Conservation (phyloP, 148 eudicot genomes). For the Rhododendron vialii region DNA sequence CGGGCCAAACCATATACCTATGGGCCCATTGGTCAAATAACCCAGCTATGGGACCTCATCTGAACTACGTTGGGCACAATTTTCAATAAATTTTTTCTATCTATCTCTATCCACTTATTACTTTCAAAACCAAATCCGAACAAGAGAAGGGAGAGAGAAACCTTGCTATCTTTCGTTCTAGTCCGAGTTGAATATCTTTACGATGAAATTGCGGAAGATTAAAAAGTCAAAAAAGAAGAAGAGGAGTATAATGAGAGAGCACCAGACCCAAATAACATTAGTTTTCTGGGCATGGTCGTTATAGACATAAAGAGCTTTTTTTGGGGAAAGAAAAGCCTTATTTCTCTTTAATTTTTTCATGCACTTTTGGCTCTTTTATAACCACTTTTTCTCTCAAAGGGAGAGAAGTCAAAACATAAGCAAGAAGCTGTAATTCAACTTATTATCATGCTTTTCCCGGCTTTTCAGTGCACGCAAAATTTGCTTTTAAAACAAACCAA, state of each 20-base stretch:
- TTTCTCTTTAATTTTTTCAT: neutral
- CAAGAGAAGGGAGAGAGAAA: too few relatives aligned
- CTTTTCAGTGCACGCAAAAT: conserved; percentile 6
- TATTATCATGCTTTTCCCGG: neutral
- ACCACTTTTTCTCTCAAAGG: conserved; percentile 12
- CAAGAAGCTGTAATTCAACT: conserved; percentile 6
- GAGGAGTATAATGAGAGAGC: neutral
- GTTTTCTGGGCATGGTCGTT: neutral
- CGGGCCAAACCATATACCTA: neutral
- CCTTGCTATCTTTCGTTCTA: too few relatives aligned
- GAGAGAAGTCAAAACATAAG: conserved; percentile 8
- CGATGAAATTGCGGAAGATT: too few relatives aligned
- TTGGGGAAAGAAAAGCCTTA: neutral
- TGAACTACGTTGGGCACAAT: neutral
- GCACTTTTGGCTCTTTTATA: neutral
- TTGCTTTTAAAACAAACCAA: neutral
- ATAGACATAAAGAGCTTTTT: neutral
- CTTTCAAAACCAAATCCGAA: too few relatives aligned
- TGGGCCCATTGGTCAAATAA: neutral
- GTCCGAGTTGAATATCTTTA: too few relatives aligned
- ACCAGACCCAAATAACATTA: neutral
- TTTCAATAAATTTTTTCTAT: too few relatives aligned
- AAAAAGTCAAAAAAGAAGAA: too few relatives aligned
- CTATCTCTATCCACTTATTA: too few relatives aligned
- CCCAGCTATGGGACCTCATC: neutral